Percentiles rank a stretch among this genome's conserved stretches.
Evolutionary conservation across 441 rosid species (phyloP).

Genomic region (Populus tomentosa): DNA sequence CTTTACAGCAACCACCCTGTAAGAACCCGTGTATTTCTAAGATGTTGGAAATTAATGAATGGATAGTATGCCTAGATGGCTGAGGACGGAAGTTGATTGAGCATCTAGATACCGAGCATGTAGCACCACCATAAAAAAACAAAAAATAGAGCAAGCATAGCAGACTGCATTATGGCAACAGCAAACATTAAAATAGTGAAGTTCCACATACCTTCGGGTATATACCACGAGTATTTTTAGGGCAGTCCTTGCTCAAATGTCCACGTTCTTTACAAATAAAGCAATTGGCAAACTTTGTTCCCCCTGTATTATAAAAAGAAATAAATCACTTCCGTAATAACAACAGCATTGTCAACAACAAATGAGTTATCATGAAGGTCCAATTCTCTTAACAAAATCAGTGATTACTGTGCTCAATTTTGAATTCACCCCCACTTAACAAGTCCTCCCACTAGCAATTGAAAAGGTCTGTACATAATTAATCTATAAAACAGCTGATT

Average conservation of each 20-base stretch:
- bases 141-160: not conserved
- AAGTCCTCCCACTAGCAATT: not conserved
- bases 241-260: conserved; percentile 90
- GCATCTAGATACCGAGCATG: not conserved
- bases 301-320: conserved; percentile 41
- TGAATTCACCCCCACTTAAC: not conserved
- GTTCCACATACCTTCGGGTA: conserved; percentile 71
- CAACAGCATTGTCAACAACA: conserved; percentile 1
- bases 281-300: conserved; percentile 84
- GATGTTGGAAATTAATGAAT: not conserved
- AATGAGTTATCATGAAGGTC: not conserved
- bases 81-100: not conserved
- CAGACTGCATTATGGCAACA: not conserved
- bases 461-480: not conserved
- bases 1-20: conserved; percentile 88
- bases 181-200: not conserved
- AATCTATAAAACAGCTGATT: not conserved
- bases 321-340: conserved; percentile 5
- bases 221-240: conserved; percentile 72
- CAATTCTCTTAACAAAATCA: not conserved
- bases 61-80: not conserved
- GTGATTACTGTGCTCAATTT: not conserved
- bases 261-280: conserved; percentile 75
- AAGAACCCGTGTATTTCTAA: conserved; percentile 1
- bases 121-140: too few species aligned